Percentiles rank a stretch among this genome's conserved stretches.
Conservation (phyloP, 2,329 filamentous ascomycete genomes). For the Trichoderma sp. region DNA sequence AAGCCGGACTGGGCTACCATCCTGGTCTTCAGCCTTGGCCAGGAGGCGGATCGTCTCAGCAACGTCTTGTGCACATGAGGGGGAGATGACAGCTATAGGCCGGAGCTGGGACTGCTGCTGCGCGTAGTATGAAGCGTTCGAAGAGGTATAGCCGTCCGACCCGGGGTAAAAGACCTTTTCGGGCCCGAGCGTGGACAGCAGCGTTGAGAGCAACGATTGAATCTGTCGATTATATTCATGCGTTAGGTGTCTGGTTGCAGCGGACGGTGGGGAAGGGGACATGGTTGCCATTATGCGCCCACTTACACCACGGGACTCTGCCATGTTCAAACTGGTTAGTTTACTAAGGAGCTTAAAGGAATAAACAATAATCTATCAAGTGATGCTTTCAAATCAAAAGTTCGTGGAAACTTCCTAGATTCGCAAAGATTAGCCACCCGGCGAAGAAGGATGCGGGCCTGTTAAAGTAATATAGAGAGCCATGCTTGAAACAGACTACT, state of each 20-base stretch:
- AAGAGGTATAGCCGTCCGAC: background rate
- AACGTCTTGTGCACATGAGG: constrained; percentile 22
- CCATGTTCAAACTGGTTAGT: background rate
- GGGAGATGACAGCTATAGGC: constrained; percentile 35
- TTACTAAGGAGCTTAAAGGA: background rate
- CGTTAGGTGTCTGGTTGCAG: background rate
- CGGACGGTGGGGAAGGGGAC: background rate
- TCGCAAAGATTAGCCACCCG: background rate
- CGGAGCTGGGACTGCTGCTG: constrained; percentile 30
- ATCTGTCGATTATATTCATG: background rate
- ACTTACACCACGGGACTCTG: background rate
- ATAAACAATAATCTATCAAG: background rate
- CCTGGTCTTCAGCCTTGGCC: background rate
- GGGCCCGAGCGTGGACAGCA: background rate
- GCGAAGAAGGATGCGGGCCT: background rate
- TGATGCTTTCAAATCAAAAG: background rate
- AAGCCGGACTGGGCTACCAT: constrained; percentile 1
- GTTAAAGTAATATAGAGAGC: background rate
- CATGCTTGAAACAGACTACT: background rate
- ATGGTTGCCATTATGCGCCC: background rate
- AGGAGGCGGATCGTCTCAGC: background rate
- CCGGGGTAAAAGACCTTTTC: background rate
- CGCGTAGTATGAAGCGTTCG: constrained; percentile 33
- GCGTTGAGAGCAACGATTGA: background rate
- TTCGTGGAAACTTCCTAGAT: background rate